Base-by-base conservation (phyloP, 192 early-diverging fungal species). In the Dispira parvispora region DNA sequence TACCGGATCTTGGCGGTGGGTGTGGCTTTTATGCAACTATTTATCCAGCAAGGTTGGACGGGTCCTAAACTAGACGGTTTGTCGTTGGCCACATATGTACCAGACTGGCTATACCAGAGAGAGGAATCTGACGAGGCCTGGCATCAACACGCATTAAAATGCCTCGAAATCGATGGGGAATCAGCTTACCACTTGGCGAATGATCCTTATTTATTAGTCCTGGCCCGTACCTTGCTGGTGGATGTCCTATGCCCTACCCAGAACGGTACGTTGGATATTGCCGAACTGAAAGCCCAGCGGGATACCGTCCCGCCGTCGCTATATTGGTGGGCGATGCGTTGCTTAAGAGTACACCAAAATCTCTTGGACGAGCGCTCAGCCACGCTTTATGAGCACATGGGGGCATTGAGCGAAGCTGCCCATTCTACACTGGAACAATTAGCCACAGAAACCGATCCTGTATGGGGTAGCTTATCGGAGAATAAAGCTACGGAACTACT, bases 21-120 rank as follows among this genome's bases (percentile, higher is more conserved):
- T 43, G 78, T 83, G 23, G 84, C 87, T 1, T 77, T 77, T 42
- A 74, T 97, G n/a, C 82, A 84, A 32, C 73, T 79, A 20, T 97
- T 97, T 75, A 65, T 92, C 20, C 92, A 97, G 73, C 73, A 77
- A 42, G 82, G 80, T 61, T 94, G 89, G 88, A 97, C 94, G 0
- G 94, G 94, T 6, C 94, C 94, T 9, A 65, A 73, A 8, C 49
- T 94, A 12, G 68, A 70, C 11, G 32, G 32, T 38, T 68, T 86
- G 10, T 80, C 86, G 61, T 68, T 82, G 0, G 68, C 71, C 16
- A 65, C 76, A 11, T 49, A 90, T 12, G 65, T 96, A 11, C 84
- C 84, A 11, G 74, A 63, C 58, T 52, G 23, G 55, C 79, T 55
- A 61, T 71, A 57, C 43, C 54, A 67, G 6, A 26, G 21, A 11